A percentile compares a stretch with the other conserved stretches of the same genome.
Conservation (phyloP, 169 alveolate species). For the Plasmodium adleri region DNA sequence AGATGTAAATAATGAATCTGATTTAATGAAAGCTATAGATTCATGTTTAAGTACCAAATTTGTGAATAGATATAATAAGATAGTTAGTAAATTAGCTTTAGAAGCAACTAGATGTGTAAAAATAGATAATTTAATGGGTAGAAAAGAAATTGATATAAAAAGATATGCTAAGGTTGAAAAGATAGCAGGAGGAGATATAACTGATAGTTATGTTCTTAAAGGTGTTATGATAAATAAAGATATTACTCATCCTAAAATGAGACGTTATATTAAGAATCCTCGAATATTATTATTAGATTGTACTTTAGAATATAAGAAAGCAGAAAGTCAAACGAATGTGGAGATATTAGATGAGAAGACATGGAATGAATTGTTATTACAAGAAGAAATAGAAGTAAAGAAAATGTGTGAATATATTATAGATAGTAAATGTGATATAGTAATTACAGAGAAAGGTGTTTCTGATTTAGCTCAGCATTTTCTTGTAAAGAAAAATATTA, state of each 20-base stretch:
- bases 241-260: slow-evolving; percentile 98
- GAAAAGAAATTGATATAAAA: slow-evolving; percentile 95
- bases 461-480: slow-evolving; percentile 97
- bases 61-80: slow-evolving; percentile 95
- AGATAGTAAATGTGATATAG: slow-evolving; percentile 96
- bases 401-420: slow-evolving; percentile 97
- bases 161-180: slow-evolving; percentile 98
- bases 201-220: slow-evolving; percentile 95
- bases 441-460: slow-evolving; percentile 98
- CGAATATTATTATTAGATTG: slow-evolving; percentile 97
- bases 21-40: slow-evolving; percentile 87
- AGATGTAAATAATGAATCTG: slow-evolving; percentile 90
- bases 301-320: slow-evolving; percentile 99
- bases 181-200: slow-evolving; percentile 99
- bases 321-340: slow-evolving; percentile 97
- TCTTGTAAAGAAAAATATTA: slow-evolving; percentile 94
- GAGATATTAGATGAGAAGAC: slow-evolving; percentile 98
- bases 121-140: slow-evolving; percentile 83
- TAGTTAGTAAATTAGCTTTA: slow-evolving; percentile 94
- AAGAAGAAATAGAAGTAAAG: slow-evolving; percentile 97
- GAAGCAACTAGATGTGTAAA: slow-evolving; percentile 94
- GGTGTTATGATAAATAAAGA: slow-evolving; percentile 98
- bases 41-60: slow-evolving; percentile 95
- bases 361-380: slow-evolving; percentile 94
- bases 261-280: slow-evolving; percentile 96